These are phyloP conservation scores for Ustilaginoidea virens DNA, from an alignment of 2,329 filamentous ascomycete species.

Conservation along the genomic window DNA sequence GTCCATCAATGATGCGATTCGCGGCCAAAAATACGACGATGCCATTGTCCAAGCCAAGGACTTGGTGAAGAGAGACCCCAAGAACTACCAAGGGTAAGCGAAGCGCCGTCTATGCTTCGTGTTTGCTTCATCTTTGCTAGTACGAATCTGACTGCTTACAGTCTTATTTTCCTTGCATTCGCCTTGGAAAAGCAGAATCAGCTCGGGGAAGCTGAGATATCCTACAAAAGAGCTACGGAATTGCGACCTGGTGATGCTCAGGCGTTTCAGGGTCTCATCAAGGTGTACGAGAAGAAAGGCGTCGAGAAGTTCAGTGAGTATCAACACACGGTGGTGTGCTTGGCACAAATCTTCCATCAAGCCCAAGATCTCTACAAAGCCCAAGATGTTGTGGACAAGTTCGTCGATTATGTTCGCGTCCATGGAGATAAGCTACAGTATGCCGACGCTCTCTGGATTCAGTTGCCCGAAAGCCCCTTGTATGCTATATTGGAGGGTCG, in stretches of 20 bases:
- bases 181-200: conserved; percentile 64
- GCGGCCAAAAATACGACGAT: conserved; percentile 64
- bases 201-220: conserved; percentile 56
- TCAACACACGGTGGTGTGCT: conserved; percentile 52
- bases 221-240: conserved; percentile 57
- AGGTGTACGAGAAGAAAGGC: conserved; percentile 68
- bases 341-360: conserved; percentile 61
- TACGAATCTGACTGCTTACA: conserved; percentile 5
- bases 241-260: conserved; percentile 64
- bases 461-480: conserved; percentile 66
- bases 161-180: conserved; percentile 76
- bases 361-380: conserved; percentile 48
- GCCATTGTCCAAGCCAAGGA: conserved; percentile 54
- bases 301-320: conserved; percentile 56
- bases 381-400: conserved; percentile 62
- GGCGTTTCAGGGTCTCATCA: conserved; percentile 81
- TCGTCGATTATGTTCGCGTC: conserved; percentile 55
- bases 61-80: conserved; percentile 55
- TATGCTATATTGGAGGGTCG: conserved; percentile 75
- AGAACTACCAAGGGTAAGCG: conserved; percentile 67
- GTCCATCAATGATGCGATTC: conserved; percentile 62
- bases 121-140: too few relatives aligned
- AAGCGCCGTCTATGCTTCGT: background rate
- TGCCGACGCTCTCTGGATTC: conserved; percentile 57
- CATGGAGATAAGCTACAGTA: conserved; percentile 61